Evolutionary conservation across 371 early-diverging fungal species (phyloP).

Genomic region (Chytridium lagenaria): DNA sequence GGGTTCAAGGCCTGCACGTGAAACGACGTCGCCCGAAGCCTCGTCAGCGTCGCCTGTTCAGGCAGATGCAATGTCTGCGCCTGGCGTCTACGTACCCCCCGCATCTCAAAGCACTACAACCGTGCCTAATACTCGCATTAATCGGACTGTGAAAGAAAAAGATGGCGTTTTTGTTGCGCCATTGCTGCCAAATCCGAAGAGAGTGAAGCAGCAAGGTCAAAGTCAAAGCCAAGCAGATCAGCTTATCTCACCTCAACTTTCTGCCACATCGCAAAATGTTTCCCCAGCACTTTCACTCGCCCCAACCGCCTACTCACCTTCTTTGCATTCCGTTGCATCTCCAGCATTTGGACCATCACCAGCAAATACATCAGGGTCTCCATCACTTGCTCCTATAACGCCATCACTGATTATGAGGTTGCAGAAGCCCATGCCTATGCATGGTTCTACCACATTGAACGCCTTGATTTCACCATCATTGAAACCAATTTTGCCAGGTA

Average conservation of each 20-base stretch:
- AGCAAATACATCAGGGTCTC: constrained; percentile 22
- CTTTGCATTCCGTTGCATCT: background rate
- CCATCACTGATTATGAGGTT: constrained; percentile 71
- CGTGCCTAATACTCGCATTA: background rate
- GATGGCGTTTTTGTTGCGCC: constrained; percentile 9
- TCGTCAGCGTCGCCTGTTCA: background rate
- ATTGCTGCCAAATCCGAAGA: background rate
- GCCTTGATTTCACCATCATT: constrained; percentile 52
- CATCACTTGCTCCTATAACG: constrained; percentile 65
- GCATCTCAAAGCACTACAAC: background rate
- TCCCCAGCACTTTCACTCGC: constrained; percentile 23
- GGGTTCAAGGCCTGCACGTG: background rate
- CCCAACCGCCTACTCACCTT: constrained; percentile 18
- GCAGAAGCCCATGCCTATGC: constrained; percentile 50
- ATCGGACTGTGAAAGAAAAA: background rate
- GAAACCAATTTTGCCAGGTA: constrained; percentile 47
- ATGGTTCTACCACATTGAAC: constrained; percentile 33
- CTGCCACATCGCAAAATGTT: constrained; percentile 9
- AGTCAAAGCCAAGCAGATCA: background rate
- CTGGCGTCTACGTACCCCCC: constrained; percentile 5
- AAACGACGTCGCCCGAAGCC: constrained; percentile 6
- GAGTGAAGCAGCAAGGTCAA: background rate
- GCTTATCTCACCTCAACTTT: constrained; percentile 2
- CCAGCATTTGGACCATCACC: background rate
- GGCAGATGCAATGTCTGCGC: background rate